Base-by-base conservation (phyloP, 1,284 basidiomycete genomes). In the Irpex sp. region DNA sequence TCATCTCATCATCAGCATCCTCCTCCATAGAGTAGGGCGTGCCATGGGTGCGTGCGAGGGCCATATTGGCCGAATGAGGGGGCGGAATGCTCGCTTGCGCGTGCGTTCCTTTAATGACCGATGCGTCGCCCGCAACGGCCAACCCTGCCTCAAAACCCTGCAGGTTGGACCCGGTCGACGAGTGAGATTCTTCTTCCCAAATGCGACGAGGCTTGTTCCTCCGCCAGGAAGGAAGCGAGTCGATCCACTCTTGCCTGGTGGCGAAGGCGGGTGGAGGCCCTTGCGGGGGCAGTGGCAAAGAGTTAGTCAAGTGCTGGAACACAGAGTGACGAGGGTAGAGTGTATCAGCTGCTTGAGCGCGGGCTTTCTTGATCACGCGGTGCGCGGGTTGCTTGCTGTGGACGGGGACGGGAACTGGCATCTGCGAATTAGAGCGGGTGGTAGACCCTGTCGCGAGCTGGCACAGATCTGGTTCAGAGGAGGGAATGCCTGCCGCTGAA, bases 71-170 rank as follows among this genome's bases (percentile, higher is more conserved):
- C 21, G 9, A 21, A 13, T 13, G 13, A 66, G 77, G 79, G 76
- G 89, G 89, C 87, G 88, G 87, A 87, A 88, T 82, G 81, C 86
- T 87, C 85, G 87, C 86, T 84, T 90, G 81, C 84, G 86, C 87
- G 85, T 78, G 86, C 77, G 81, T 73, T 85, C 89, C 89, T 90
- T 92, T 91, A 90, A 89, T 91, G 79, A 84, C 86, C 73, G 82
- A 74, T 79, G 85, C 88, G 89, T 89, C 81, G 66, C 68, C 77
- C 78, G 78, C 77, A 70, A 71, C 72, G 75, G 82, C 81, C 85
- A 92, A 91, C 90, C 89, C 89, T 77, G 76, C 75, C 67, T 74
- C 72, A 89, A 89, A 91, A 89, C 77, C 81, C 84, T 79, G 81
- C 69, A 65, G 60, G 55, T 63, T 55, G 58, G 71, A 63, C 67